A percentile compares a stretch with the other conserved stretches of the same genome.
These are phyloP conservation scores for Aethionema arabicum DNA, from an alignment of 345 rosid species.

Conservation along the genomic window DNA sequence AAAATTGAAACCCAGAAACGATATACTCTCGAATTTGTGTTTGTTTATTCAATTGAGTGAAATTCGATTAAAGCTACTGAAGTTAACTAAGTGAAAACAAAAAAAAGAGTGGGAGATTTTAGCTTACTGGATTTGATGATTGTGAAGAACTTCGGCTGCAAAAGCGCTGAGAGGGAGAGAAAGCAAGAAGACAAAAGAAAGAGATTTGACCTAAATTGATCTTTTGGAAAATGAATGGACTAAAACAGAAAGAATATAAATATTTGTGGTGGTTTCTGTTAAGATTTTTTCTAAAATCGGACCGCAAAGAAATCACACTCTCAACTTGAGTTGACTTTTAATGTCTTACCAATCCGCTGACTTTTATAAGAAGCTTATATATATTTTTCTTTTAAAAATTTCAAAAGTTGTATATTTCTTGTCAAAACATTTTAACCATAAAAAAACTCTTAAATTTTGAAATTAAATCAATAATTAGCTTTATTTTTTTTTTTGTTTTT, in stretches of 20 bases:
- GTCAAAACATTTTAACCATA: too few species aligned
- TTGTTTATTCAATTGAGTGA: not conserved
- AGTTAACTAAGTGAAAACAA: not conserved
- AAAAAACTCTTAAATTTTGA: too few species aligned
- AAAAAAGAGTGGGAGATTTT: not conserved
- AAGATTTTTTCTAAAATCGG: too few species aligned
- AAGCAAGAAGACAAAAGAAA: slow-evolving; percentile 13
- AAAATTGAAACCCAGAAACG: slow-evolving; percentile 7
- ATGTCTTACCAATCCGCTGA: too few species aligned
- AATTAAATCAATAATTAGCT: too few species aligned
- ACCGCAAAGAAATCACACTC: too few species aligned
- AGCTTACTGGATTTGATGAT: slow-evolving; percentile 36
- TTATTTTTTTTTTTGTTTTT: too few species aligned
- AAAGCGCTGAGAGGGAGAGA: slow-evolving; percentile 1
- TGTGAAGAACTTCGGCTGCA: slow-evolving; percentile 20
- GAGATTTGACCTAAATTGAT: slow-evolving; percentile 9
- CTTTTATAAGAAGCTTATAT: too few species aligned
- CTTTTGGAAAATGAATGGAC: slow-evolving; percentile 9
- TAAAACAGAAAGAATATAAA: not conserved
- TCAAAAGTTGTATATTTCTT: too few species aligned
- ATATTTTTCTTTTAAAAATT: too few species aligned
- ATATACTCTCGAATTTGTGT: slow-evolving; percentile 4
- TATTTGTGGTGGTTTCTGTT: slow-evolving; percentile 13
- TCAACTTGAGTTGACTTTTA: too few species aligned
- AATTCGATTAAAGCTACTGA: not conserved